Conservation (phyloP, 352 stramenopile species). For the Pythium volutum region DNA sequence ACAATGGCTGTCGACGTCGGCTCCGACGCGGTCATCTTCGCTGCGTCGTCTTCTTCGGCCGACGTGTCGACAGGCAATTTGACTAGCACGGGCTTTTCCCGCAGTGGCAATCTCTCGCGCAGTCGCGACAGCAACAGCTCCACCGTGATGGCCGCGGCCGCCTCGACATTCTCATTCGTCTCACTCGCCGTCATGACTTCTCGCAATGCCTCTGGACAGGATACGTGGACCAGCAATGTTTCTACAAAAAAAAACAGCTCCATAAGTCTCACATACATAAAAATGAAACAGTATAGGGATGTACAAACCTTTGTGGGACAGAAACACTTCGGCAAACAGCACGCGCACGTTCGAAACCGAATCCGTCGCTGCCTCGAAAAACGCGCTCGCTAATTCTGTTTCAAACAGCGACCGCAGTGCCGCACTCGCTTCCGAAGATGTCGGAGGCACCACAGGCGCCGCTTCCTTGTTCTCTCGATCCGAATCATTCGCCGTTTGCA, state of each 20-base stretch:
- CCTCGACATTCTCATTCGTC: not conserved
- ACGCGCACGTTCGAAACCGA: conserved; percentile 72
- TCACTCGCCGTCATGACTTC: conserved; percentile 2
- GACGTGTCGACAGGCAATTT: not conserved
- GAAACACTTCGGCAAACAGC: conserved; percentile 47
- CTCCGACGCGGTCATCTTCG: not conserved
- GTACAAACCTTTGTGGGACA: conserved; percentile 42
- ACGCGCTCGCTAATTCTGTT: conserved; percentile 37
- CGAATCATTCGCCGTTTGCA: not conserved
- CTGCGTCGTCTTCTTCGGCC: not conserved
- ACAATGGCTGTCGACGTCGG: conserved; percentile 3
- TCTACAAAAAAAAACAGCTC: conserved; percentile 2
- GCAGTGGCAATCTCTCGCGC: conserved; percentile 11
- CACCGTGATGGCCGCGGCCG: not conserved
- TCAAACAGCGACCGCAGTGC: conserved; percentile 41
- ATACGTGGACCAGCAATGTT: conserved; percentile 1
- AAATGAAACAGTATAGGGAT: not conserved
- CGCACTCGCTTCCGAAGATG: not conserved
- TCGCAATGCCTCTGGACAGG: conserved; percentile 5
- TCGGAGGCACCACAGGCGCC: not conserved
- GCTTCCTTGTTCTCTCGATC: not conserved
- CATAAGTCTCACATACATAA: not conserved
- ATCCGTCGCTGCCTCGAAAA: conserved; percentile 62
- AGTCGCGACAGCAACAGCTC: conserved; percentile 12
- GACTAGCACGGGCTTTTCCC: not conserved